Evolutionary conservation across 768 basidiomycete species (phyloP).

Genomic region (Rhizopogon vesiculosus): DNA sequence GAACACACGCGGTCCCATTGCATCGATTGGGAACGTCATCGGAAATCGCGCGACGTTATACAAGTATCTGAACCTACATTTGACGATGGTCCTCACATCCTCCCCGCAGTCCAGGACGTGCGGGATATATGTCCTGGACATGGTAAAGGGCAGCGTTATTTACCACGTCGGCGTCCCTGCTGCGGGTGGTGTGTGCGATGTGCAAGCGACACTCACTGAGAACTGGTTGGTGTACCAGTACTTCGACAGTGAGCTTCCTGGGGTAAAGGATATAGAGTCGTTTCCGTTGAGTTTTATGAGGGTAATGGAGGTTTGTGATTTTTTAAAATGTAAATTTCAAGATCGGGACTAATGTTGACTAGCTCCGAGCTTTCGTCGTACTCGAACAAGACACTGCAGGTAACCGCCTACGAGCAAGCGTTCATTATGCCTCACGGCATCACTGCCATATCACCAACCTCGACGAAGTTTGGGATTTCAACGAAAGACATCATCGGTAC

Average conservation of each 20-base stretch:
- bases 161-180: slow-evolving; percentile 60
- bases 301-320: slow-evolving; percentile 59
- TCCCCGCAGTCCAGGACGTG: slow-evolving; percentile 32
- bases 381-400: slow-evolving; percentile 45
- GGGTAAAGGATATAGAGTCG: slow-evolving; percentile 64
- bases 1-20: slow-evolving; percentile 29
- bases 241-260: slow-evolving; percentile 54
- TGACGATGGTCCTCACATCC: slow-evolving; percentile 63
- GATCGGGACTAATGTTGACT: background rate
- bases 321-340: slow-evolving; percentile 13
- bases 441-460: slow-evolving; percentile 67
- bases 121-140: slow-evolving; percentile 75
- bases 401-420: slow-evolving; percentile 62
- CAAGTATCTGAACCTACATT: slow-evolving; percentile 88
- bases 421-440: slow-evolving; percentile 69
- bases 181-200: slow-evolving; percentile 45
- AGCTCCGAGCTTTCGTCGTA: slow-evolving; percentile 55
- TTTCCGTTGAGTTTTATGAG: slow-evolving; percentile 89
- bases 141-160: slow-evolving; percentile 68
- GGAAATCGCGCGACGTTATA: slow-evolving; percentile 88
- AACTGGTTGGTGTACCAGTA: slow-evolving; percentile 94
- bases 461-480: slow-evolving; percentile 85
- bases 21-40: slow-evolving; percentile 78
- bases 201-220: slow-evolving; percentile 70
- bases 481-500: slow-evolving; percentile 81